Evolutionary conservation across 2,329 filamentous ascomycete species (phyloP).

Genomic region (Pezicula rhizophila): DNA sequence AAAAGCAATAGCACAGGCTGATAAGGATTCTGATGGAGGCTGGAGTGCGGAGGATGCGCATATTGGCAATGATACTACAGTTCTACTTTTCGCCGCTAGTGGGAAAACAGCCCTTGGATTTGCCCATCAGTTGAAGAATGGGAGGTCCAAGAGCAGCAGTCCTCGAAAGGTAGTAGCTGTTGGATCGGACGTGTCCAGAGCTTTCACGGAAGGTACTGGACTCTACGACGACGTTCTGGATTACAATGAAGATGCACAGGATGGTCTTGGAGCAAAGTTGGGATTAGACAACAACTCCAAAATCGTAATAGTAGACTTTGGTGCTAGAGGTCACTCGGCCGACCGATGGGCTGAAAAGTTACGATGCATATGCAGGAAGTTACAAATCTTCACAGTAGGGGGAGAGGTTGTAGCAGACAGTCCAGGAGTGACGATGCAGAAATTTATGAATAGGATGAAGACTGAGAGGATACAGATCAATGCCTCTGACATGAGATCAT

Average conservation of each 20-base stretch:
- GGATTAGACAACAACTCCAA: slow-evolving; percentile 13
- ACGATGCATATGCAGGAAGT: slow-evolving; percentile 2
- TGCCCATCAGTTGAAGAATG: slow-evolving; percentile 17
- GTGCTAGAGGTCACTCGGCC: slow-evolving; percentile 13
- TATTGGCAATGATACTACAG: slow-evolving; percentile 12
- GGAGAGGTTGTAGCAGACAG: slow-evolving; percentile 11
- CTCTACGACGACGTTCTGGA: slow-evolving; percentile 17
- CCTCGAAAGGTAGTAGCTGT: slow-evolving; percentile 16
- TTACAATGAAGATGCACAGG: slow-evolving; percentile 12
- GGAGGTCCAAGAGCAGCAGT: slow-evolving; percentile 9
- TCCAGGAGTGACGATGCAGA: slow-evolving; percentile 9
- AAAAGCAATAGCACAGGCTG: neutral
- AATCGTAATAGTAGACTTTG: slow-evolving; percentile 17
- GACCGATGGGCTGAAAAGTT: slow-evolving; percentile 14
- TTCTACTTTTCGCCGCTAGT: slow-evolving; percentile 18
- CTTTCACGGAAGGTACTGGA: slow-evolving; percentile 14
- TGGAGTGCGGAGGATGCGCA: slow-evolving; percentile 17
- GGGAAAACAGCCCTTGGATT: slow-evolving; percentile 20
- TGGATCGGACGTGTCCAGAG: slow-evolving; percentile 15
- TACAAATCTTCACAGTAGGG: slow-evolving; percentile 9
- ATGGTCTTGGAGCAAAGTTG: slow-evolving; percentile 7
- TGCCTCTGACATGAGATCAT: slow-evolving; percentile 10
- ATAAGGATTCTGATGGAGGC: neutral
- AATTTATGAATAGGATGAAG: slow-evolving; percentile 7
- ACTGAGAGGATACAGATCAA: slow-evolving; percentile 8